phyloP scores from a whole-genome alignment of 129 eudicot species.

The Sambucus nigra region DNA sequence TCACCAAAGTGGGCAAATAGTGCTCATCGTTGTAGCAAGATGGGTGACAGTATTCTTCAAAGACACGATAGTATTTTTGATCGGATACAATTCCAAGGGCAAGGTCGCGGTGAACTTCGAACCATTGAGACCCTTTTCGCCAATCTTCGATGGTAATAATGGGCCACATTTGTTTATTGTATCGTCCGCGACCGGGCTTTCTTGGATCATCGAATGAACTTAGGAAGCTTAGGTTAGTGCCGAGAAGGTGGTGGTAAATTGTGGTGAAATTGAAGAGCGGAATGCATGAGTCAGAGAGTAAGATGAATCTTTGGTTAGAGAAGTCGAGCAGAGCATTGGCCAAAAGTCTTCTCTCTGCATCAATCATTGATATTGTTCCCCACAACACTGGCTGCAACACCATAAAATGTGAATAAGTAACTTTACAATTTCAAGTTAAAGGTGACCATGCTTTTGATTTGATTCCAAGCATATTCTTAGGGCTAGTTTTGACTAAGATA shows the following conservation, averaged over 20 bases:
- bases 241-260: slow-evolving; percentile 19
- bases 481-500: too few species aligned
- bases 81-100: slow-evolving; percentile 25
- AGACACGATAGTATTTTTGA: slow-evolving; percentile 13
- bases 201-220: slow-evolving; percentile 27
- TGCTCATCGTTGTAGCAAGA: slow-evolving; percentile 36
- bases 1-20: slow-evolving; percentile 35
- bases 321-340: slow-evolving; percentile 38
- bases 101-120: slow-evolving; percentile 25
- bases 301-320: slow-evolving; percentile 32
- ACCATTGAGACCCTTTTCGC: slow-evolving; percentile 53
- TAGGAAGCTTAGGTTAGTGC: slow-evolving; percentile 22
- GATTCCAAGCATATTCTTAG: too few species aligned
- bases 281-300: slow-evolving; percentile 39
- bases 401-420: neutral
- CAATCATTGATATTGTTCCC: slow-evolving; percentile 29
- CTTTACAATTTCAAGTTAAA: too few species aligned
- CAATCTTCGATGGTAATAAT: slow-evolving; percentile 26
- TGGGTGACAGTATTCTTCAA: slow-evolving; percentile 21
- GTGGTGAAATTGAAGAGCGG: slow-evolving; percentile 38
- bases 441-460: too few species aligned
- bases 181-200: slow-evolving; percentile 31
- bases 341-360: slow-evolving; percentile 40
- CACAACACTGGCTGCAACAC: slow-evolving; percentile 20
- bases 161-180: slow-evolving; percentile 30